Evolutionary conservation across 2,329 filamentous ascomycete species (phyloP).

Genomic region (Gnomoniopsis smithogilvyi): DNA sequence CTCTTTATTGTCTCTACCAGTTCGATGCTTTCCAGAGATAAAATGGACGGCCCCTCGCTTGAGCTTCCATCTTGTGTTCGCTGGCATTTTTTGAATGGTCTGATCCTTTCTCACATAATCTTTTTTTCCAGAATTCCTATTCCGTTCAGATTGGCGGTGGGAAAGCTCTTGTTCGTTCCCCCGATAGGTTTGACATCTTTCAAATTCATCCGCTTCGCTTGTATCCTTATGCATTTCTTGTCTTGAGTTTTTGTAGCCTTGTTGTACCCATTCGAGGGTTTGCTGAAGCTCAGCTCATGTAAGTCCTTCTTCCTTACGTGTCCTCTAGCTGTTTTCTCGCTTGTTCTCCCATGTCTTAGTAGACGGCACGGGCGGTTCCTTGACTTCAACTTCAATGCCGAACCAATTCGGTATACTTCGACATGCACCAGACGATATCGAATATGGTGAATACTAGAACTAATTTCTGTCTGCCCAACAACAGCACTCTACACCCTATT

Average conservation of each 20-base stretch:
- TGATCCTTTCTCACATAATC: background rate
- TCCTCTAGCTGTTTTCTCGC: too few relatives aligned
- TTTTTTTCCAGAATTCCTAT: background rate
- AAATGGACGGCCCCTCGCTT: background rate
- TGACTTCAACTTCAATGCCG: too few relatives aligned
- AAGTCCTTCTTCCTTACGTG: background rate
- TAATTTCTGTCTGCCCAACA: background rate
- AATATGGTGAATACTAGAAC: background rate
- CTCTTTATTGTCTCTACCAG: background rate
- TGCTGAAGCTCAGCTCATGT: too few relatives aligned
- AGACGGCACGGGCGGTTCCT: too few relatives aligned
- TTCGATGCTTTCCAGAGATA: constrained; percentile 10
- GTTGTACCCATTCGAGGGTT: too few relatives aligned
- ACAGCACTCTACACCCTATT: background rate
- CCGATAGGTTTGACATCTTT: background rate
- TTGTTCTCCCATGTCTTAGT: too few relatives aligned
- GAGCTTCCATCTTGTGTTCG: background rate
- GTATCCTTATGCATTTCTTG: background rate
- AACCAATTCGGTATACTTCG: background rate
- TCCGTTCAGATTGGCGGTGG: background rate
- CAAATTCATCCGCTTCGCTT: background rate
- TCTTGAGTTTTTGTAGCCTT: background rate
- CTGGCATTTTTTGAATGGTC: background rate
- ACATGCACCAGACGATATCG: background rate
- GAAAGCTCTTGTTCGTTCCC: background rate